Evolutionary conservation across 1,139 yeast genomes (phyloP).

Genomic region (Yamadazyma conglobata): DNA sequence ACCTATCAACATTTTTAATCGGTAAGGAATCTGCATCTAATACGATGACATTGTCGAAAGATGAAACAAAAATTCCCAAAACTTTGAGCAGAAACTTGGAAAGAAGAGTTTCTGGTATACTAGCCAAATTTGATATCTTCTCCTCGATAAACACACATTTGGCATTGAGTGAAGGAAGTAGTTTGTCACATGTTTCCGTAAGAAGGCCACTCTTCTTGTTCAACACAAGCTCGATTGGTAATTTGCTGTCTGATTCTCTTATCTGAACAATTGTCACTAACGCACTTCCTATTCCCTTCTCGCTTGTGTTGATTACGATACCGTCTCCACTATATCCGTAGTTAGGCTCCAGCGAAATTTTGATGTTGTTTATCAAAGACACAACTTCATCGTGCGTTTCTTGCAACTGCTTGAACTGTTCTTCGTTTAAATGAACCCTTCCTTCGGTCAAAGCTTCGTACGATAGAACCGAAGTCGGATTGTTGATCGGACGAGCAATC

Average conservation of each 20-base stretch:
- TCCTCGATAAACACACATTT: conserved; percentile 30
- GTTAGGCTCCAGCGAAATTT: conserved; percentile 20
- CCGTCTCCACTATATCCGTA: conserved; percentile 29
- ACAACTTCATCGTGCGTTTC: conserved; percentile 26
- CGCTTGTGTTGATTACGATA: conserved; percentile 33
- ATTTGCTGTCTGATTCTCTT: conserved; percentile 29
- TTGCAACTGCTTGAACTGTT: conserved; percentile 22
- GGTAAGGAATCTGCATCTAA: conserved; percentile 38
- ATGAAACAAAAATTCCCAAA: conserved; percentile 30
- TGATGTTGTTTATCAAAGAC: conserved; percentile 20
- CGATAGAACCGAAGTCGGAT: conserved; percentile 17
- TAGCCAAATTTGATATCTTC: conserved; percentile 9
- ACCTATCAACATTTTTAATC: conserved; percentile 27
- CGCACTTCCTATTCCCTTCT: conserved; percentile 26
- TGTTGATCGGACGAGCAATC: conserved; percentile 16
- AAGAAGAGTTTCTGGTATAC: conserved; percentile 5
- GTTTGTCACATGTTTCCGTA: conserved; percentile 26
- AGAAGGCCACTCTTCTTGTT: conserved; percentile 25
- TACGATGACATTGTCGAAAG: conserved; percentile 33
- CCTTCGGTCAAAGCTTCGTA: conserved; percentile 16
- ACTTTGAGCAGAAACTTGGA: conserved; percentile 28
- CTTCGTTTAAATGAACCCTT: conserved; percentile 19
- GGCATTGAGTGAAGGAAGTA: conserved; percentile 29
- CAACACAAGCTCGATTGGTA: conserved; percentile 36
- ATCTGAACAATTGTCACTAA: conserved; percentile 30